Percentiles rank a stretch among this genome's conserved stretches.
Conservation (phyloP, 139 green algal genomes). For the Tetradesmus lagerheimii region DNA sequence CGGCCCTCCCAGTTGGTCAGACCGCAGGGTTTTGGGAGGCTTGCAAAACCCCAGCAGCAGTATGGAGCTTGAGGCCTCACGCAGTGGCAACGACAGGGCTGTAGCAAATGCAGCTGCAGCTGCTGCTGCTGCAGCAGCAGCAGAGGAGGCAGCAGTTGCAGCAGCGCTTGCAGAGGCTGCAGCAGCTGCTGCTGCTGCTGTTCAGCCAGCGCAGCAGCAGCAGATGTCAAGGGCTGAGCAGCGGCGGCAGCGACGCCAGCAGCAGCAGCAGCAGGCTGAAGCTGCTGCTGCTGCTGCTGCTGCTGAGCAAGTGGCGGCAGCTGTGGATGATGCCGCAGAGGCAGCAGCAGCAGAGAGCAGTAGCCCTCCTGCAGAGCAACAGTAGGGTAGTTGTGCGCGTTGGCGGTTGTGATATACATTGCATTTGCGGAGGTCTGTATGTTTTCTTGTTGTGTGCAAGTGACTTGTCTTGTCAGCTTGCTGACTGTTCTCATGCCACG, state of each 20-base stretch:
- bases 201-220: not conserved
- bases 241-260: not conserved
- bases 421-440: not conserved
- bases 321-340: not conserved
- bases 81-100: not conserved
- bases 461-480: not conserved
- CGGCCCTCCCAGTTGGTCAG: slow-evolving; percentile 37
- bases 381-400: not conserved
- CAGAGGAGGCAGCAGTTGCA: not conserved
- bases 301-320: too few species aligned
- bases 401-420: not conserved
- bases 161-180: not conserved
- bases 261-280: not conserved
- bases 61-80: slow-evolving; percentile 17
- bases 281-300: not conserved
- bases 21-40: not conserved
- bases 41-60: not conserved
- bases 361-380: not conserved
- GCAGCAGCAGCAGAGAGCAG: not conserved
- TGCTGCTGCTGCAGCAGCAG: not conserved
- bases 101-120: not conserved
- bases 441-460: too few species aligned
- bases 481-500: not conserved
- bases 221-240: slow-evolving; percentile 1
- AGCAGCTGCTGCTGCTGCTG: not conserved